Base-by-base conservation (phyloP, 129 eudicot species). In the Flaveria ramosissima region DNA sequence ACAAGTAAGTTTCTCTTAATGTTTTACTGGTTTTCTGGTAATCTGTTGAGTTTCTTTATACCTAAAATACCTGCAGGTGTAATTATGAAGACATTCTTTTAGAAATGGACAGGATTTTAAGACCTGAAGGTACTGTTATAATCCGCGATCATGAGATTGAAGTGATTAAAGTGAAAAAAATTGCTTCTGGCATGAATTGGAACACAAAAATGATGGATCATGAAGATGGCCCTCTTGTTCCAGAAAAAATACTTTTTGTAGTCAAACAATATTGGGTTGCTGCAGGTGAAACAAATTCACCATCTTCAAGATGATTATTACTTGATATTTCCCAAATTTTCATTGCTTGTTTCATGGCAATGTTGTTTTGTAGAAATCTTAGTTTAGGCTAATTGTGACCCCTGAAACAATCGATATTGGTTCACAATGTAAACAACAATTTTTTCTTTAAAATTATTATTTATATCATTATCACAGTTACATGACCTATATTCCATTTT, bases 41-140 rank as follows among this genome's bases (percentile, higher is more conserved):
- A 61, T 45, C 47, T 43, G 1, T 61, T 7, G 41, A 43, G 68
- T 21, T 24, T 41, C 14, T 73, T 7, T 42, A 57, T 21, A 3
- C 14, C 20, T 24, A 21, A 77, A 13, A 48, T 61, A 47, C 32
- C 21, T 65, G 79, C 84, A 89, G 91, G 77, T 90, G 92, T 79
- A 75, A 53, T 55, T 77, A 75, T 9, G 90, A 83, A 81, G 96
- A 88, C 71, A 84, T 90, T 72, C 86, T 90, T 45, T 24, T 90
- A 64, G 93, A 90, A 69, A 88, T 88, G 96, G 96, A 90, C 64
- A 75, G 96, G 72, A 90, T 90, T 67, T 83, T 90, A 63, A 80
- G 96, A 53, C 96, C 96, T 14, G 92, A 90, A 81, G 96, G 96
- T 39, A 72, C 90, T 19, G 92, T 90, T 16, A 86, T 90, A 80